Conservation (phyloP, 2,329 filamentous ascomycete species). For the Verticillium longisporum region DNA sequence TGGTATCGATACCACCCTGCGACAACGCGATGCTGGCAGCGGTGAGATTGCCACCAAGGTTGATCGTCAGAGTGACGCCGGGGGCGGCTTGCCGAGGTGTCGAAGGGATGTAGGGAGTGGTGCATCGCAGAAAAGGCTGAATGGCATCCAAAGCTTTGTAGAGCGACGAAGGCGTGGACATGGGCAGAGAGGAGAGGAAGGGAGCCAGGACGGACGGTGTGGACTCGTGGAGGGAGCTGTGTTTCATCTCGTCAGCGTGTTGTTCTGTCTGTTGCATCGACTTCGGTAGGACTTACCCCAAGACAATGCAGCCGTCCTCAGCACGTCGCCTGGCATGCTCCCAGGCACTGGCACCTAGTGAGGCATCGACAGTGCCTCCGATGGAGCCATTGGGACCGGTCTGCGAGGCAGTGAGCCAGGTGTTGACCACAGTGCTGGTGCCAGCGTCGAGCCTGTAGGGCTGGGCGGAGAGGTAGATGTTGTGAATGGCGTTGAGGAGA, state of each 20-base stretch:
- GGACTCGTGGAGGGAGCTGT: slow-evolving; percentile 80
- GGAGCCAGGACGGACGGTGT: slow-evolving; percentile 77
- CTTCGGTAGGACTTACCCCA: slow-evolving; percentile 56
- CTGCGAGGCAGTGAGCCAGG: slow-evolving; percentile 79
- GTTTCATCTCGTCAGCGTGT: not conserved
- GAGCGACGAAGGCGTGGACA: slow-evolving; percentile 67
- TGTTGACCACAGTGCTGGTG: slow-evolving; percentile 90
- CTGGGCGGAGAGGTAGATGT: slow-evolving; percentile 73
- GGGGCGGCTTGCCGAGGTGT: slow-evolving; percentile 73
- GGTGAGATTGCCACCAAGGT: slow-evolving; percentile 71
- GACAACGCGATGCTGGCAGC: slow-evolving; percentile 72
- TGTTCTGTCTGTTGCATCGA: not conserved
- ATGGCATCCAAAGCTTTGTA: slow-evolving; percentile 76
- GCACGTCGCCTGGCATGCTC: slow-evolving; percentile 92
- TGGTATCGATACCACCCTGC: slow-evolving; percentile 80
- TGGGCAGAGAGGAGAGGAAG: slow-evolving; percentile 73
- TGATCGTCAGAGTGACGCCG: slow-evolving; percentile 74
- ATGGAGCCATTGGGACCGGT: slow-evolving; percentile 59
- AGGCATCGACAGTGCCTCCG: slow-evolving; percentile 74
- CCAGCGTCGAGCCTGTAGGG: slow-evolving; percentile 85
- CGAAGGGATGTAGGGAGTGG: slow-evolving; percentile 86
- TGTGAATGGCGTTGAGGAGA: slow-evolving; percentile 85
- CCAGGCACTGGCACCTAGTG: slow-evolving; percentile 79
- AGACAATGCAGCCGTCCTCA: slow-evolving; percentile 87
- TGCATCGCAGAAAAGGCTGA: slow-evolving; percentile 78